Conservation (phyloP, 2,329 filamentous ascomycete genomes). For the Didymosphaeria variabile region DNA sequence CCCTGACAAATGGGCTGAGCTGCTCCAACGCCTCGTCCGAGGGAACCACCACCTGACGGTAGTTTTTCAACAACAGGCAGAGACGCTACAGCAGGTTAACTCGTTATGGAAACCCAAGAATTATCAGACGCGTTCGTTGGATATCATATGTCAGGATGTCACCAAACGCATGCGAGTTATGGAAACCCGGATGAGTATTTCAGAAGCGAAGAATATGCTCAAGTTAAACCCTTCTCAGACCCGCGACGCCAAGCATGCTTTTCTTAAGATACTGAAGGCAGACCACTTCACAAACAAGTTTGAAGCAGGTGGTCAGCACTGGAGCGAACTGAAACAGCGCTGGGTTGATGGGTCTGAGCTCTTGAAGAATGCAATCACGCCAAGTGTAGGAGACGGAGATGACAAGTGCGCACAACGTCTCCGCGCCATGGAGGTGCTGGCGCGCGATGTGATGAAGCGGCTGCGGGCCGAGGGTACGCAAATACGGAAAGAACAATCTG, state of each 20-base stretch:
- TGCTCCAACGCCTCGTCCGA: constrained; percentile 72
- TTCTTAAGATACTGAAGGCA: constrained; percentile 71
- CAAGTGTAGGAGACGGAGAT: neutral
- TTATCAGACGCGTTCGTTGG: constrained; percentile 73
- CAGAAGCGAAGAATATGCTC: constrained; percentile 76
- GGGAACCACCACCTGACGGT: constrained; percentile 70
- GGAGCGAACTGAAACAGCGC: constrained; percentile 72
- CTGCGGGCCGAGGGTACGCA: constrained; percentile 68
- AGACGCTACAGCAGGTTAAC: constrained; percentile 57
- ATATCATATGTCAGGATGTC: constrained; percentile 82
- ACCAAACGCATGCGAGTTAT: constrained; percentile 78
- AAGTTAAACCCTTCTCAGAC: constrained; percentile 74
- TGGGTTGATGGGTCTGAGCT: constrained; percentile 71
- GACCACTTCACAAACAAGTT: constrained; percentile 76
- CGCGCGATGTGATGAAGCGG: constrained; percentile 80
- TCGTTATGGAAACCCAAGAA: constrained; percentile 53
- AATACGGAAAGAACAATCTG: constrained; percentile 61
- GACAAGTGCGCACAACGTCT: constrained; percentile 35
- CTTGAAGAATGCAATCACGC: constrained; percentile 63
- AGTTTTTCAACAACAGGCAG: constrained; percentile 66
- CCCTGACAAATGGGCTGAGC: constrained; percentile 75
- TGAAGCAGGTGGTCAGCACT: constrained; percentile 76
- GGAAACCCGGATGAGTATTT: constrained; percentile 73
- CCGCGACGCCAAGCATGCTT: constrained; percentile 70
- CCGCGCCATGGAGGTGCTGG: constrained; percentile 73